Conservation (phyloP, 352 stramenopile genomes). For the Phytophthora pinifolia region DNA sequence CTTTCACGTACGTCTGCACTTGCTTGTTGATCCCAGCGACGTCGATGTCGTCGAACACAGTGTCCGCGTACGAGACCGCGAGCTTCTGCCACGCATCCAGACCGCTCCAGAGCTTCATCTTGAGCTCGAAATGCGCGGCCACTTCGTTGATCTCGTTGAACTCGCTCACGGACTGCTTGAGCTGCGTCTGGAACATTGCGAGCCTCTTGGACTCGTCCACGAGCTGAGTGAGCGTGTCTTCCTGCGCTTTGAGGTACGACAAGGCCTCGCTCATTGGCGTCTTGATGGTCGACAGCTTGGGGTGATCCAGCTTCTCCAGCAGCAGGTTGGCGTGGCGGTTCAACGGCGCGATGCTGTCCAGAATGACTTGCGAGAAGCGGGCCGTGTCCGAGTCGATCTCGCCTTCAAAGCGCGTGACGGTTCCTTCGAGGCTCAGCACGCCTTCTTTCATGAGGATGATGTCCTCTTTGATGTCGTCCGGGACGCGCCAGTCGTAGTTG, state of each 20-base stretch:
- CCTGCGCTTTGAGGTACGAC: conserved; percentile 65
- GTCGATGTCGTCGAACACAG: conserved; percentile 90
- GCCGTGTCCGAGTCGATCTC: conserved; percentile 91
- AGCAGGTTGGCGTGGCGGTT: conserved; percentile 72
- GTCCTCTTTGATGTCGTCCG: conserved; percentile 92
- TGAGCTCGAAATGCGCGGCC: conserved; percentile 82
- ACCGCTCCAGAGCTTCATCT: conserved; percentile 90
- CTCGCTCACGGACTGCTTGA: conserved; percentile 88
- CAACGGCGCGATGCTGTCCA: conserved; percentile 84
- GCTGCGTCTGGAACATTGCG: conserved; percentile 85
- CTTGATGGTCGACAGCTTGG: conserved; percentile 74
- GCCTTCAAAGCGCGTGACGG: conserved; percentile 87
- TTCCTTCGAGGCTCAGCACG: conserved; percentile 88
- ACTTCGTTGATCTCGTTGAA: conserved; percentile 91
- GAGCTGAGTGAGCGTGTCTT: conserved; percentile 69
- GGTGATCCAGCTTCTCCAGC: conserved; percentile 82
- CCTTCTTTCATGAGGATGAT: conserved; percentile 95
- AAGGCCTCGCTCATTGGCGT: conserved; percentile 80
- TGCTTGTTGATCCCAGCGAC: conserved; percentile 86
- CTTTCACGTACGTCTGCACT: conserved; percentile 87
- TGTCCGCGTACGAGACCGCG: conserved; percentile 74
- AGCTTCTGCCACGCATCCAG: conserved; percentile 86
- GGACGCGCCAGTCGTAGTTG: conserved; percentile 89
- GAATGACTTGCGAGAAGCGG: conserved; percentile 89
- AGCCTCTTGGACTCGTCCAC: conserved; percentile 86